Evolutionary conservation across 495 filamentous ascomycete species (phyloP), one percentile per base, ranked within the genome.

Genomic region (Mycothermus thermophilus): DNA sequence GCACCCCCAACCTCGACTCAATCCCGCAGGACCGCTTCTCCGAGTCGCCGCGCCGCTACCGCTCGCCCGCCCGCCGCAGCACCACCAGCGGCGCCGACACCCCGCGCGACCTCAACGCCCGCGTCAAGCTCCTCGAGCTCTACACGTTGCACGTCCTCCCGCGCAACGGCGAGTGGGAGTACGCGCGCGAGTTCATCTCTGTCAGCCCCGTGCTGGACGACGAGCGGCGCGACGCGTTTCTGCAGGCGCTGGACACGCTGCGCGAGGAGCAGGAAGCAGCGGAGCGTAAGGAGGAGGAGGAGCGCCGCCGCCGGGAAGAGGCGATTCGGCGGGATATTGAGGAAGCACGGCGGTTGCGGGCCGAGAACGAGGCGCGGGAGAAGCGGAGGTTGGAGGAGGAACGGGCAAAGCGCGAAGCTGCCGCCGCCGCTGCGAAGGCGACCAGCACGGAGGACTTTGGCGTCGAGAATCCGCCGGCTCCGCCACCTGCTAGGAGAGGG

Each of bases 131-230:
- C 30, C 77, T 95, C 26, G 92, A 97, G 58, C 66, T 97, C 1
- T 97, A 92, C 46, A 86, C 82, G 4, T 67, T 97, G 4, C 90
- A 96, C 57, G 83, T 96, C 13, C 75, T 97, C 11, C 77, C 85
- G 11, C 71, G 80, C 25, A 94, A 93, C 46, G 74, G 77, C 22
- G 84, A 96, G 60, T 97, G 92, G 90, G 80, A 88, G 27, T 95
- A 95, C 50, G 84, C 90, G 0, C 67, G 71, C 17, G 80, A 90
- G 44, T 96, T 96, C 60, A 87, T 96, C 38, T 75, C 65, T 38
- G 65, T 84, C 40, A 84, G 72, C 48, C 72, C 85, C 24, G 71
- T 90, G 15, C 72, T 97, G 1, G 90, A 95, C 52, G 88, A 96
- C 37, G 90, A 96, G 52, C 72, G 81, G 22, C 77, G 82, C 52